Conservation (phyloP, 202 grass and related monocot genomes). For the Brachypodium distachyon region DNA sequence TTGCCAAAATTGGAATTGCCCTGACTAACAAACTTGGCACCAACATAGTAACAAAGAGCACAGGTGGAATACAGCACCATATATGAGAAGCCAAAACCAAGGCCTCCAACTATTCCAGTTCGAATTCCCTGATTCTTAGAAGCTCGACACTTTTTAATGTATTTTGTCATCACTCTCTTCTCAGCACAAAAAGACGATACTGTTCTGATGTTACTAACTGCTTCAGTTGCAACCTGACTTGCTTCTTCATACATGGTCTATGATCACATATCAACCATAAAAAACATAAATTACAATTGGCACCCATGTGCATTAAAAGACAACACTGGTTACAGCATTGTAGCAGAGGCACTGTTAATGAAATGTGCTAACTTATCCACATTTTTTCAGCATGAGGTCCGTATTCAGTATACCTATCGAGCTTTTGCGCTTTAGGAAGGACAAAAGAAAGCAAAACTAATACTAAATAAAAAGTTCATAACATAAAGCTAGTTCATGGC, state of each 20-base stretch:
- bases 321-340: background rate
- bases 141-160: conserved; percentile 42
- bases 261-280: background rate
- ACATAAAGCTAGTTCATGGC: background rate
- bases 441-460: background rate
- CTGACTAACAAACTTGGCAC: conserved; percentile 43
- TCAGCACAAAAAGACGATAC: conserved; percentile 63
- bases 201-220: conserved; percentile 58
- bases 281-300: background rate
- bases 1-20: conserved; percentile 33
- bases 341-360: background rate
- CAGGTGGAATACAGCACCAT: conserved; percentile 40
- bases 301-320: background rate
- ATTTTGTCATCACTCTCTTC: conserved; percentile 44
- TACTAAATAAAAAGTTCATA: background rate
- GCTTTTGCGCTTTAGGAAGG: background rate
- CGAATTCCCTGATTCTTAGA: conserved; percentile 42
- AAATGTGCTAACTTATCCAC: background rate
- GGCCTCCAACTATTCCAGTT: conserved; percentile 43
- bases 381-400: background rate
- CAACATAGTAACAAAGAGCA: conserved; percentile 65
- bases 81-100: conserved; percentile 60
- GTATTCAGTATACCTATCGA: background rate
- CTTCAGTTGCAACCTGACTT: conserved; percentile 64
- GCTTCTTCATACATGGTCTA: conserved; percentile 72